Conservation (phyloP, 805 yeast species). For the Lachancea dasiensis region DNA sequence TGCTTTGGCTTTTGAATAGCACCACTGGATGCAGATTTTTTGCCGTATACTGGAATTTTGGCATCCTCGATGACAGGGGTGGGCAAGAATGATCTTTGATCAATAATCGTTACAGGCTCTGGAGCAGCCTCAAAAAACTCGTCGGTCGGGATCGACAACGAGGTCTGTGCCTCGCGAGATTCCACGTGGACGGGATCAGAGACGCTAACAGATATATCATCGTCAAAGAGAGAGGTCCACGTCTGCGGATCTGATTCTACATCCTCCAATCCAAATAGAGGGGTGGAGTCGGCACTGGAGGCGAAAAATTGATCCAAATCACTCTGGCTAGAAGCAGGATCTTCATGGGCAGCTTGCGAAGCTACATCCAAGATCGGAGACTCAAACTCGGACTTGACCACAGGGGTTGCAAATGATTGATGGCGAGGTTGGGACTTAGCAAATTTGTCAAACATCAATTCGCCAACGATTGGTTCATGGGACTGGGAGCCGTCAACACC, state of each 20-base stretch:
- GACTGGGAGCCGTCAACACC: not conserved
- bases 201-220: constrained; percentile 35
- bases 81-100: constrained; percentile 25
- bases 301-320: constrained; percentile 57
- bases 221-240: constrained; percentile 60
- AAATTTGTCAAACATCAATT: constrained; percentile 24
- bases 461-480: constrained; percentile 19
- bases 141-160: not conserved
- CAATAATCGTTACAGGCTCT: constrained; percentile 6
- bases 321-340: constrained; percentile 38
- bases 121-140: constrained; percentile 2
- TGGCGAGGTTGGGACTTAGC: constrained; percentile 14
- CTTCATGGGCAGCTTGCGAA: constrained; percentile 1
- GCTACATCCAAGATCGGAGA: constrained; percentile 5
- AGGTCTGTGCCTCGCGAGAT: constrained; percentile 2
- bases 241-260: constrained; percentile 35
- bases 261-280: constrained; percentile 44
- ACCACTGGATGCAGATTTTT: constrained; percentile 9
- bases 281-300: constrained; percentile 46
- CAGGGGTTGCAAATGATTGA: constrained; percentile 5
- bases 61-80: constrained; percentile 32
- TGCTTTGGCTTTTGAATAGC: constrained; percentile 24
- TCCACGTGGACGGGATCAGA: constrained; percentile 30
- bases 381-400: constrained; percentile 4
- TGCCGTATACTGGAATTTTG: constrained; percentile 9